Percentiles rank a stretch among this genome's conserved stretches.
Evolutionary conservation across 148 eudicot genomes (phyloP).

Genomic region (Euryodendron excelsum): DNA sequence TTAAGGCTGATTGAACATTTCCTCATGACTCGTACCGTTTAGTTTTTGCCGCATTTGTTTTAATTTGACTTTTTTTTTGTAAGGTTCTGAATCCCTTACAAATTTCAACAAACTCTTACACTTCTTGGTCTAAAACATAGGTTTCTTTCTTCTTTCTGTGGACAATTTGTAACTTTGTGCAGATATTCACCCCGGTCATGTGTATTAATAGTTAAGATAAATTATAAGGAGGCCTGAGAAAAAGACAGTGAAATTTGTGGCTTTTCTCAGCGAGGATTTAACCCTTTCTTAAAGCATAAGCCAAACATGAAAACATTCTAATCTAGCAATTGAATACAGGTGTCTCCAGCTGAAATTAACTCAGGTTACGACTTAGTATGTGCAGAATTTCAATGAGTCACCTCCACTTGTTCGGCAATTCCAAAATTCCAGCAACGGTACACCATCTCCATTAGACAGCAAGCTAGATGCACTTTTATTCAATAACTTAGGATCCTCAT

Average conservation of each 20-base stretch:
- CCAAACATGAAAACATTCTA: neutral
- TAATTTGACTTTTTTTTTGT: too few relatives aligned
- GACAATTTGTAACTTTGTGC: neutral
- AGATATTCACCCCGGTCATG: too few relatives aligned
- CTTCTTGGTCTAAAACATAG: neutral
- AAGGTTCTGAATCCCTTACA: too few relatives aligned
- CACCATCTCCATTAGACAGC: constrained; percentile 36
- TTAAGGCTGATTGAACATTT: too few relatives aligned
- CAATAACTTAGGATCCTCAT: constrained; percentile 58
- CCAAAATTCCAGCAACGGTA: constrained; percentile 55
- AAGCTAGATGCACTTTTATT: constrained; percentile 49
- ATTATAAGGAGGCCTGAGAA: too few relatives aligned
- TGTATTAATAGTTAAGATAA: too few relatives aligned
- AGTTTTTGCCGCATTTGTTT: too few relatives aligned
- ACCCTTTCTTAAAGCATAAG: neutral
- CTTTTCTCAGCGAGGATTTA: neutral
- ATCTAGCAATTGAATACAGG: neutral
- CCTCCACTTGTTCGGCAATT: constrained; percentile 72
- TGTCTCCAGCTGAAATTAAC: neutral
- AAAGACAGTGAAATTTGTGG: neutral
- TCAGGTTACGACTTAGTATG: neutral
- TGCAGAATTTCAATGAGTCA: constrained; percentile 17
- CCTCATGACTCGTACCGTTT: too few relatives aligned
- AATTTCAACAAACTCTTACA: neutral
- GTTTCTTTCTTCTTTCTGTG: neutral